Evolutionary conservation across 1,284 basidiomycete species (phyloP), one percentile per base, ranked within the genome.

Genomic region (Puccinia hordei): DNA sequence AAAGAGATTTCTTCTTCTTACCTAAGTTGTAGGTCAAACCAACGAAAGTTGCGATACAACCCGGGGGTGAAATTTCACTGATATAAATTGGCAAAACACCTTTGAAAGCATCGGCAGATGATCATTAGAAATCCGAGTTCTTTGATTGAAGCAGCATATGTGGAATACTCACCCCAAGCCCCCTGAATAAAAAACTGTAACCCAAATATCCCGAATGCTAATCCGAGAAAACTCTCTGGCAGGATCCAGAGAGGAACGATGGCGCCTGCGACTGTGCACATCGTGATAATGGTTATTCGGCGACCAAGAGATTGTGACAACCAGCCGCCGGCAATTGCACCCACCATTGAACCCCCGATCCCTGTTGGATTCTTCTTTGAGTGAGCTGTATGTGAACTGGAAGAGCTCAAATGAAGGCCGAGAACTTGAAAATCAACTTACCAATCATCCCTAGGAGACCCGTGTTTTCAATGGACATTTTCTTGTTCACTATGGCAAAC

Each of bases 41-140:
- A 24, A 92, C 92, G 88, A 96, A 98, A 0, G 93, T 92, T 8
- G 94, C 93, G 77, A 95, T 89, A 89, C 97, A 98, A 0, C 93
- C 94, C 0, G 94, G 91, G 0, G 94, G 94, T 0, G 93, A 92
- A 86, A 95, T 90, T 86, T 98, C 96, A 3, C 91, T 89, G n/a
- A 97, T 88, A 85, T 92, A 91, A 83, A 94, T 92, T 2, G 93
- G 93, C 83, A 93, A 91, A 87, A 91, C 83, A 71, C 85, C 85
- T 65, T 22, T 12, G 24, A 13, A 38, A 24, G 24, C 13, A 57
- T 19, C 13, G 12, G 17, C 5, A 24, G 19, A 61, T n/a, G 59
- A 76, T 24, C 15, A 33, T 66, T 13, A 65, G 19, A 5, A 30
- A 61, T 30, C 2, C 30, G 51, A n/a, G n/a, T 49, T 41, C 61